A percentile compares a stretch with the other conserved stretches of the same genome.
These are phyloP conservation scores for Ophiocordyceps sinensis DNA, from an alignment of 2,329 filamentous ascomycete species.

Conservation along the genomic window DNA sequence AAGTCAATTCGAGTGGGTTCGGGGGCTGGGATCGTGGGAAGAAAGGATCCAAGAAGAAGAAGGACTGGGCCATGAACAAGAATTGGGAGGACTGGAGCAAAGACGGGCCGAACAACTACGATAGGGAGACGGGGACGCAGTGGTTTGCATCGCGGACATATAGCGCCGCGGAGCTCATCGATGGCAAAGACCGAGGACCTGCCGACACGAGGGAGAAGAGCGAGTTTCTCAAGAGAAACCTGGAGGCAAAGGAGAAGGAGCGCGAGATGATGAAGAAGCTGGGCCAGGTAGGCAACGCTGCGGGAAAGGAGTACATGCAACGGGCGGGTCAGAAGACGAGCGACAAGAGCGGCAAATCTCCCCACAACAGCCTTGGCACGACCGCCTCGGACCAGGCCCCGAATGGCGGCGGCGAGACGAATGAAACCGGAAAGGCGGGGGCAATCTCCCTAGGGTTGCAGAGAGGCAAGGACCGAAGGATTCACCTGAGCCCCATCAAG, in stretches of 20 bases:
- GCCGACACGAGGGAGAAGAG: constrained; percentile 46
- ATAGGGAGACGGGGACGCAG: constrained; percentile 41
- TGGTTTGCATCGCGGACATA: constrained; percentile 37
- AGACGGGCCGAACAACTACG: constrained; percentile 27
- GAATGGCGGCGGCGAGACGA: background rate
- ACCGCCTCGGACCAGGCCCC: background rate
- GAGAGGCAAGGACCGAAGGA: constrained; percentile 21
- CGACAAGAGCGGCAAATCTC: background rate
- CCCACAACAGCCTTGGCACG: background rate
- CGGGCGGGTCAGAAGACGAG: constrained; percentile 11
- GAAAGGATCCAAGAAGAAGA: constrained; percentile 8
- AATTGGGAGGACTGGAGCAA: constrained; percentile 6
- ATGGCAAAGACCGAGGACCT: constrained; percentile 44
- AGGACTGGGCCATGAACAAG: constrained; percentile 3
- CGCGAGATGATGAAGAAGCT: constrained; percentile 56
- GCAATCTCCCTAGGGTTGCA: constrained; percentile 22
- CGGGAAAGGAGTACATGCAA: constrained; percentile 59
- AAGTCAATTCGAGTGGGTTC: constrained; percentile 58
- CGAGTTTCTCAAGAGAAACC: constrained; percentile 49
- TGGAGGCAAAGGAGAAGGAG: constrained; percentile 57
- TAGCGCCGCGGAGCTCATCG: constrained; percentile 48
- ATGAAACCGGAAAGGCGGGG: constrained; percentile 21
- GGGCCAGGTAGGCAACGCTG: constrained; percentile 46
- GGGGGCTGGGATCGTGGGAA: constrained; percentile 15
- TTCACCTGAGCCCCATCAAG: constrained; percentile 46